Evolutionary conservation across 495 filamentous ascomycete genomes (phyloP), one percentile per base, ranked within the genome.

Genomic region (Trichoderma reesei): DNA sequence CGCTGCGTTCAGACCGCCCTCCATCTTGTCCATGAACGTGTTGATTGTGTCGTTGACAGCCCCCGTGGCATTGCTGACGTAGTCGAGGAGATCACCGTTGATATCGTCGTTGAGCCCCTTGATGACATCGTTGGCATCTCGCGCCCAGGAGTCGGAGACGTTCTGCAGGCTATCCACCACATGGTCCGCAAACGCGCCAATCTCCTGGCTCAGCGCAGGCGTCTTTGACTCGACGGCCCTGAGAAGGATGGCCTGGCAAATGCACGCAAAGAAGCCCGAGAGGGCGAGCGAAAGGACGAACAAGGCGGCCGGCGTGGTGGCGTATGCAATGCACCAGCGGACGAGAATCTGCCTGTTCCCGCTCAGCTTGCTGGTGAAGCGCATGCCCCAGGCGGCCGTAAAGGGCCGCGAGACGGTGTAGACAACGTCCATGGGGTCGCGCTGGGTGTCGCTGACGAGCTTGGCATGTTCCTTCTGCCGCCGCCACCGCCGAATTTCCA

Each of bases 21-120:
- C 84, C 72, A 91, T 91, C 63, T 88, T 81, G 38, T 88, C 79
- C 63, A 92, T 84, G 72, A 97, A 91, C 14, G 81, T 79, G 67
- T 90, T 93, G 33, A 98, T 84, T 0, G 94, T 98, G 65, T 87
- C 71, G 72, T 98, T 98, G 60, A 97, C 78, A 0, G 90, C 88
- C 4, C 74, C 76, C 0, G 93, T 96, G 11, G 86, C 88, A 41
- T 85, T 91, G 51, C 86, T 88, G 37, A 96, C 90, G 89, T 92
- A 96, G 65, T 91, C 89, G 65, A 97, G 86, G 51, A 98, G 73
- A 59, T 97, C 85, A 33, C 84, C 65, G 76, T 98, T 98, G 71
- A 98, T 83, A 31, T 90, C 83, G 31, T 72, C 72, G 74, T 90
- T 89, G 33, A 88, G 84, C 48, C 77, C 75, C 33, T 72, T 73